These are phyloP conservation scores for Geosmithia putterillii DNA, from an alignment of 2,329 filamentous ascomycete species.

Conservation along the genomic window DNA sequence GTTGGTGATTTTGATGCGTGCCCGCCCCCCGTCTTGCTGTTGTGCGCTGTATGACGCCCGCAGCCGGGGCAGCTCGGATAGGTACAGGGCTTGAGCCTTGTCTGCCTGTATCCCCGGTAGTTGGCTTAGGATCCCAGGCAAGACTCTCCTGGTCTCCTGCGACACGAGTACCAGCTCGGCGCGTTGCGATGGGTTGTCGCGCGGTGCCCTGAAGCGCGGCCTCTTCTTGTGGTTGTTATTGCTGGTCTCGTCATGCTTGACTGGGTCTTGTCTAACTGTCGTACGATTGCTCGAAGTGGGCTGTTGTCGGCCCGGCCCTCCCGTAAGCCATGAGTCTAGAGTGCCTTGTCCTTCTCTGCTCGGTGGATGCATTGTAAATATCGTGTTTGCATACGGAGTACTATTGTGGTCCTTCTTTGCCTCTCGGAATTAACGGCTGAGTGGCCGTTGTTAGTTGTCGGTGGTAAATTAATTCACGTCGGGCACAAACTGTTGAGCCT, in stretches of 20 bases:
- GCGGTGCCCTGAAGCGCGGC: not conserved
- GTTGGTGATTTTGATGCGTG: conserved; percentile 35
- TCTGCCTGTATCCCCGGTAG: conserved; percentile 25
- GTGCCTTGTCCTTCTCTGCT: conserved; percentile 9
- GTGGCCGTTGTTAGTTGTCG: too few relatives aligned
- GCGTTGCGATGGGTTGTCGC: conserved; percentile 2
- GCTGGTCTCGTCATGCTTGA: not conserved
- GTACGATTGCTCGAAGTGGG: too few relatives aligned
- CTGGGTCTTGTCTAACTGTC: too few relatives aligned
- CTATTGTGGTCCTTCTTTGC: too few relatives aligned
- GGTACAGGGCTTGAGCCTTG: conserved; percentile 23
- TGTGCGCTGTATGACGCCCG: conserved; percentile 29
- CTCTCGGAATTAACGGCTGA: too few relatives aligned
- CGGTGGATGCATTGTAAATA: too few relatives aligned
- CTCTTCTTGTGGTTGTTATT: not conserved
- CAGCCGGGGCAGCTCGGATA: conserved; percentile 24
- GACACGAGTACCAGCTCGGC: conserved; percentile 26
- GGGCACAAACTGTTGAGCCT: too few relatives aligned
- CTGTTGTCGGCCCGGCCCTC: too few relatives aligned
- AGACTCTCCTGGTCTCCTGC: conserved; percentile 30
- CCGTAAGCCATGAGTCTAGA: conserved; percentile 14
- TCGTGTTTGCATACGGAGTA: too few relatives aligned
- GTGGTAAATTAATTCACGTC: too few relatives aligned
- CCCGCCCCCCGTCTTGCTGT: conserved; percentile 8
- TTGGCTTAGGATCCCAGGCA: conserved; percentile 32